phyloP scores from a whole-genome alignment of 2,329 filamentous ascomycete species.

The Aspergillus sp. region DNA sequence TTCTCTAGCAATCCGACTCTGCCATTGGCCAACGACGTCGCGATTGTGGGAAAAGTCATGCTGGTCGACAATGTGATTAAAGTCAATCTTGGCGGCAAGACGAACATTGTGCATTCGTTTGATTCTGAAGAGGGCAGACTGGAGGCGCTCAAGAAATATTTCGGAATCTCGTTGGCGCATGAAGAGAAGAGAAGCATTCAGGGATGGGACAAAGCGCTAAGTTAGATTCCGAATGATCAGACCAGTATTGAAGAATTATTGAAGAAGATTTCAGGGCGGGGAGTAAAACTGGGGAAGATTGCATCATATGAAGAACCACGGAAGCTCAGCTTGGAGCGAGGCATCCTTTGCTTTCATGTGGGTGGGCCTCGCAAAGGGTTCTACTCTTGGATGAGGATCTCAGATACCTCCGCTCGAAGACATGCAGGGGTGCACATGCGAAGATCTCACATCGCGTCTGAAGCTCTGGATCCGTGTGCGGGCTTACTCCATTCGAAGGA shows the following conservation, averaged over 20 bases:
- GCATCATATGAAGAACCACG: not conserved
- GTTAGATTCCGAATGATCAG: not conserved
- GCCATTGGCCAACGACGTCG: conserved; percentile 25
- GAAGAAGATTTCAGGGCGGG: not conserved
- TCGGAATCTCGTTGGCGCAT: conserved; percentile 44
- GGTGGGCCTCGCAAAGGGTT: not conserved
- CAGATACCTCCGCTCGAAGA: not conserved
- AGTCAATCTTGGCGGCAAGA: conserved; percentile 49
- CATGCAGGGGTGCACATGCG: not conserved
- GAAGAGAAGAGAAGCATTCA: conserved; percentile 5
- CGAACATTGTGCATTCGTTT: conserved; percentile 45
- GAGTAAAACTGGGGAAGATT: not conserved
- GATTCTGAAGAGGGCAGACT: conserved; percentile 50
- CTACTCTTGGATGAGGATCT: not conserved
- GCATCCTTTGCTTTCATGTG: not conserved
- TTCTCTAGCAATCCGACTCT: conserved; percentile 1
- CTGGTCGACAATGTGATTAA: conserved; percentile 39
- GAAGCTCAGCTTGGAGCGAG: not conserved
- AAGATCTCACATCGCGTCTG: not conserved
- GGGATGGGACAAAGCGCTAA: conserved; percentile 5
- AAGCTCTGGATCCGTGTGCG: conserved; percentile 3
- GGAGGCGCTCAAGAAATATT: conserved; percentile 48
- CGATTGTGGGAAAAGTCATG: conserved; percentile 35
- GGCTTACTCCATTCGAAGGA: not conserved
- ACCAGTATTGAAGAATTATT: not conserved